These are phyloP conservation scores for Daldinia decipiens DNA, from an alignment of 495 filamentous ascomycete genomes.

Conservation along the genomic window DNA sequence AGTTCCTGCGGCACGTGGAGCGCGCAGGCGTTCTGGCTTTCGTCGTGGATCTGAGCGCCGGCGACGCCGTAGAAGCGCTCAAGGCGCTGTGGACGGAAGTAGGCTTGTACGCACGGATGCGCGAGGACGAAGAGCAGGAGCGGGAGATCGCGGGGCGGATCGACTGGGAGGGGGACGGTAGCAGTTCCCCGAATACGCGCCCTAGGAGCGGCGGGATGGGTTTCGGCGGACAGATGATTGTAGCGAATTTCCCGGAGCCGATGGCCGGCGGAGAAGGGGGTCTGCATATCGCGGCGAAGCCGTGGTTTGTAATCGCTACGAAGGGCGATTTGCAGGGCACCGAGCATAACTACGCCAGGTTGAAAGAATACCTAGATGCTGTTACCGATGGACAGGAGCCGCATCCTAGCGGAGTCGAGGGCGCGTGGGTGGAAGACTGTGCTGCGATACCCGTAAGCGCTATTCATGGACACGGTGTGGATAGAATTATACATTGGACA, in stretches of 20 bases:
- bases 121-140: constrained; percentile 66
- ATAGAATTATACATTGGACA: constrained; percentile 79
- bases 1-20: constrained; percentile 94
- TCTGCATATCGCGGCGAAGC: constrained; percentile 82
- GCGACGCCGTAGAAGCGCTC: constrained; percentile 79
- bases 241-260: constrained; percentile 49
- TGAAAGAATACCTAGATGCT: constrained; percentile 73
- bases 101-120: constrained; percentile 81
- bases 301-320: constrained; percentile 97
- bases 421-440: constrained; percentile 73
- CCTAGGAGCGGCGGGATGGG: constrained; percentile 7
- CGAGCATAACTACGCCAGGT: constrained; percentile 74
- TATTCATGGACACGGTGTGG: constrained; percentile 82
- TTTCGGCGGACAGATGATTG: constrained; percentile 43
- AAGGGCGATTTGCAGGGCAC: constrained; percentile 89
- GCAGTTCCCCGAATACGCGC: background rate
- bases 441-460: constrained; percentile 87
- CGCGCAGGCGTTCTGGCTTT: constrained; percentile 92
- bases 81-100: constrained; percentile 90
- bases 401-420: constrained; percentile 76
- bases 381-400: constrained; percentile 66
- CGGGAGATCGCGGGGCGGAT: constrained; percentile 59
- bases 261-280: constrained; percentile 43
- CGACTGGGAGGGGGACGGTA: constrained; percentile 52
- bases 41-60: constrained; percentile 84